phyloP scores from a whole-genome alignment of 1,284 basidiomycete genomes.

The Xanthoconium separans region DNA sequence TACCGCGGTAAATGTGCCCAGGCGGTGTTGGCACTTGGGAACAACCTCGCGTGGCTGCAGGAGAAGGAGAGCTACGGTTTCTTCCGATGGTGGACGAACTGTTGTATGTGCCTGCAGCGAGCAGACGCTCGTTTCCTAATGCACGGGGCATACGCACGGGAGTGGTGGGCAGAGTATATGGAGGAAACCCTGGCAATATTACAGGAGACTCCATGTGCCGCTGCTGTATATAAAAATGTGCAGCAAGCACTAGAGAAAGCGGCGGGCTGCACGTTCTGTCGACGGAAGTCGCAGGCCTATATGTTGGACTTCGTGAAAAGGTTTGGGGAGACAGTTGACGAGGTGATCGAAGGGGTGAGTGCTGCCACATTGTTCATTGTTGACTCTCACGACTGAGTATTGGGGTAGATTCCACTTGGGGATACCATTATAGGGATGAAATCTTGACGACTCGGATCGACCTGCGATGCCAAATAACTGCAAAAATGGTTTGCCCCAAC shows the following conservation, averaged over 20 bases:
- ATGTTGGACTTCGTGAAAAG: constrained; percentile 23
- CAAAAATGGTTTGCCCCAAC: background rate
- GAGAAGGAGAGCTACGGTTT: constrained; percentile 22
- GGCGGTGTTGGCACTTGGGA: constrained; percentile 21
- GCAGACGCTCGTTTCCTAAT: constrained; percentile 26
- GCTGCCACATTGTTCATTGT: background rate
- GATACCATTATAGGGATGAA: constrained; percentile 15
- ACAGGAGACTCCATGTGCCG: constrained; percentile 25
- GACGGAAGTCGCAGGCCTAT: constrained; percentile 12
- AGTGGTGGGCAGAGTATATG: constrained; percentile 34
- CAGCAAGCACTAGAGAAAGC: constrained; percentile 21
- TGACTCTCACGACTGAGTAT: background rate
- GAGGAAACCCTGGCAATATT: constrained; percentile 24
- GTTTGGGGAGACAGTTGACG: constrained; percentile 25
- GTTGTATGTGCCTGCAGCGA: constrained; percentile 23
- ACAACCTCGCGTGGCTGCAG: constrained; percentile 29
- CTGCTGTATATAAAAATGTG: constrained; percentile 20
- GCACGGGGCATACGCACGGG: constrained; percentile 27
- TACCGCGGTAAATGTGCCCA: constrained; percentile 24
- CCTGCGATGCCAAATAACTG: no score
- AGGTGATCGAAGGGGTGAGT: constrained; percentile 22
- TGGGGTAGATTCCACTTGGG: constrained; percentile 19
- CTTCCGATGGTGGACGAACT: constrained; percentile 30
- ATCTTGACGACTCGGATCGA: no score
- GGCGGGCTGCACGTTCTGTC: constrained; percentile 24